These are phyloP conservation scores for Eremochloa ophiuroides DNA, from an alignment of 176 grass and related monocot genomes.

Conservation along the genomic window DNA sequence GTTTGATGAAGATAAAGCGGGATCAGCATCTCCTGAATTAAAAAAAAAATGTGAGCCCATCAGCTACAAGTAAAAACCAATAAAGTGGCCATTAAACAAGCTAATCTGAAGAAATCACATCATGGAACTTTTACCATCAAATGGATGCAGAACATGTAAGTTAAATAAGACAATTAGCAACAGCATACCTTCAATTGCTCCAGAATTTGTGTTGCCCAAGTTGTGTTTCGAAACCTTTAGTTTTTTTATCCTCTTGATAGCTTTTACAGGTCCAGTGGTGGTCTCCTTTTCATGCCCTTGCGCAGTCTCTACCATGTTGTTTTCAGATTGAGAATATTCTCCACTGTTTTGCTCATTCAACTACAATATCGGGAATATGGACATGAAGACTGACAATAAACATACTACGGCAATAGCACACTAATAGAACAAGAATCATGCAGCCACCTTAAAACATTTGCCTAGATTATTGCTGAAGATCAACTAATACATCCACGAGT, in stretches of 20 bases:
- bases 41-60: constrained; percentile 29
- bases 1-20: constrained; percentile 31
- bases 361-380: constrained; percentile 23
- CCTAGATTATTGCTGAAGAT: background rate
- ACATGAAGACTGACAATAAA: constrained; percentile 11
- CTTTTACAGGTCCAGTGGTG: constrained; percentile 28
- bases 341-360: constrained; percentile 36
- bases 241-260: constrained; percentile 47
- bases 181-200: constrained; percentile 37
- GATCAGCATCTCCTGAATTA: constrained; percentile 49
- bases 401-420: constrained; percentile 10
- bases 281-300: constrained; percentile 43
- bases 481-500: background rate
- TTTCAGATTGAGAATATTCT: constrained; percentile 44
- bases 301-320: constrained; percentile 12
- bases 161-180: constrained; percentile 4
- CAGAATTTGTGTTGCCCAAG: constrained; percentile 18
- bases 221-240: constrained; percentile 40
- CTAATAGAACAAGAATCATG: background rate
- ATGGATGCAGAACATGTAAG: background rate
- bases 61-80: constrained; percentile 16
- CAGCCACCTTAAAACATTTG: background rate
- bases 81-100: background rate
- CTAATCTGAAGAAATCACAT: background rate
- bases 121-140: constrained; percentile 1